Evolutionary conservation across 768 basidiomycete species (phyloP).

Genomic region (Tricholomella constricta): DNA sequence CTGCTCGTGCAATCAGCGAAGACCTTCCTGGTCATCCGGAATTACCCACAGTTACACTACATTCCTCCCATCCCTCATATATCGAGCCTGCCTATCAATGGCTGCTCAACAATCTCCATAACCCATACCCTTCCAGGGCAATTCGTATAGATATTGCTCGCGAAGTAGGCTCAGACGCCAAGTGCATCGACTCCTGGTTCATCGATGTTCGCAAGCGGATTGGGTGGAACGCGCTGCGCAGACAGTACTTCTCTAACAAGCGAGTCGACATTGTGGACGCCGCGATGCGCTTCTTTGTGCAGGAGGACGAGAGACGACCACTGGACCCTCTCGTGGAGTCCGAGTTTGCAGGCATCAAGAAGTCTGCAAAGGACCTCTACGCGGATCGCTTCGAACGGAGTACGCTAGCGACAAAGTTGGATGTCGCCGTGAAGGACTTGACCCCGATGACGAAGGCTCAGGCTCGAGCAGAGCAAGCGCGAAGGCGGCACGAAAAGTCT

Average conservation of each 20-base stretch:
- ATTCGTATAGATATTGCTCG: conserved; percentile 30
- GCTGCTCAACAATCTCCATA: conserved; percentile 47
- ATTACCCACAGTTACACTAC: background rate
- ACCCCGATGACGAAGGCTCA: conserved; percentile 20
- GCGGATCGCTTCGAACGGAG: conserved; percentile 17
- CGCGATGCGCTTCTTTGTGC: conserved; percentile 35
- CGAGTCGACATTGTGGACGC: conserved; percentile 37
- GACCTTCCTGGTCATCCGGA: background rate
- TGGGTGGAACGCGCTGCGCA: conserved; percentile 50
- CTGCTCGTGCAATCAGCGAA: background rate
- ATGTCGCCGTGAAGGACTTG: conserved; percentile 30
- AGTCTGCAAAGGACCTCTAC: conserved; percentile 21
- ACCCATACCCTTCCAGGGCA: conserved; percentile 50
- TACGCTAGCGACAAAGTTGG: conserved; percentile 22
- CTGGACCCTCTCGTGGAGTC: conserved; percentile 20
- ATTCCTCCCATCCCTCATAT: conserved; percentile 13
- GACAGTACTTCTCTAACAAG: conserved; percentile 31
- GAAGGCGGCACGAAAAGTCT: background rate
- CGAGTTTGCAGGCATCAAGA: conserved; percentile 25
- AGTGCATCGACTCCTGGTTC: conserved; percentile 50
- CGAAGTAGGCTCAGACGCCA: conserved; percentile 21
- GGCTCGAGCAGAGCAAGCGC: conserved; percentile 7
- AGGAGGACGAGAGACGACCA: conserved; percentile 16
- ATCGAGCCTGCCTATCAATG: conserved; percentile 39
- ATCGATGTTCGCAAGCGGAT: conserved; percentile 49